Base-by-base conservation (phyloP, 2,329 filamentous ascomycete genomes). In the Aspergillus felis region DNA sequence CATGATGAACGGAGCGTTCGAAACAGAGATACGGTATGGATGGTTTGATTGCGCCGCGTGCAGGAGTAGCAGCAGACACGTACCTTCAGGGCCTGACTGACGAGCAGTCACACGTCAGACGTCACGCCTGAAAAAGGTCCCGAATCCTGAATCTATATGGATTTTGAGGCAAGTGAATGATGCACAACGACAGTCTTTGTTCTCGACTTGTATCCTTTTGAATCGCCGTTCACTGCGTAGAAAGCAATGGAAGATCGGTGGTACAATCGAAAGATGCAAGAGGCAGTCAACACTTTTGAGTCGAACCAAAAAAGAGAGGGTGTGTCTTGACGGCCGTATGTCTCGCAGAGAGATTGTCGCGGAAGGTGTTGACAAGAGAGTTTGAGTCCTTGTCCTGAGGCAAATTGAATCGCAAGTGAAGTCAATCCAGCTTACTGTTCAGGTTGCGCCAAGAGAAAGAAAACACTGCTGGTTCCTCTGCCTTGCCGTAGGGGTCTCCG, bases 1-100 rank as follows among this genome's bases (percentile, higher is more conserved):
- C 90, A 93, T 93, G 79, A 80, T 81, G 79, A 81, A 79, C 68
- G 75, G 73, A 65, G 68, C 58, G 71, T 68, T 71, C 76, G 70
- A 70, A 64, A 20, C 62, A 68, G 59, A 67, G 58, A 67, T 56
- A 66, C 56, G 57, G 59, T 66, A 61, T 66, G 59, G 61, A 66
- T 66, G 59, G 53, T 60, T 58, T 63, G 64, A 66, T 64, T 47
- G 66, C 66, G 65, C 66, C 68, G 66, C 64, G 54, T 69, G 63
- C 57, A 62, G 62, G 32, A 65, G 65, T 66, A 68, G 64, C 67
- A 68, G 65, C 63, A 65, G 67, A 70, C 68, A 76, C 74, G 74
- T 76, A 76, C 74, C 74, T 76, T 74, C 71, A 74, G 68, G 71
- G 67, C 66, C 64, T 67, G 66, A 68, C 67, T 65, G 66, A 68